Conservation (phyloP, 73 alveolate genomes). For the Tetrahymena elliotti region DNA sequence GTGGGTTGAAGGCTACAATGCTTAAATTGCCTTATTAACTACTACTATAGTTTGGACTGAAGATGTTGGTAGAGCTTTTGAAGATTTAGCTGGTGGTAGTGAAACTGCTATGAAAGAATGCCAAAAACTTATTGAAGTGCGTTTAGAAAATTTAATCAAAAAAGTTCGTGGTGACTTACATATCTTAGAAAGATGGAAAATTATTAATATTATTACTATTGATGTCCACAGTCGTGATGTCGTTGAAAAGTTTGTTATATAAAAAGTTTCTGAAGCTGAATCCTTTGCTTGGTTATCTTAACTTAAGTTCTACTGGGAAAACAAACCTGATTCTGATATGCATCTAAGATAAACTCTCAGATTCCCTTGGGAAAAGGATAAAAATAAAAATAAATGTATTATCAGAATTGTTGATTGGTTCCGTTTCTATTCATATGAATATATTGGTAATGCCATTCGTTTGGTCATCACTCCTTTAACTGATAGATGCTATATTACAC, state of each 20-base stretch:
- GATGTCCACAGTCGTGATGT: conserved; percentile 99
- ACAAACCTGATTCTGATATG: conserved; percentile 38
- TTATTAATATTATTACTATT: conserved; percentile 98
- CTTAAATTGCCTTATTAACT: conserved; percentile 94
- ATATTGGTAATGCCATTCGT: conserved; percentile 98
- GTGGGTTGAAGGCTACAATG: conserved; percentile 98
- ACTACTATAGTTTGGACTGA: conserved; percentile 99
- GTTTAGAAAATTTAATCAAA: conserved; percentile 33
- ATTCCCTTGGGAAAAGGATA: conserved; percentile 44
- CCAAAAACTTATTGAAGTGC: conserved; percentile 84
- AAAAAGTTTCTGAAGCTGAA: conserved; percentile 59
- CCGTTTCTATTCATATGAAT: conserved; percentile 95
- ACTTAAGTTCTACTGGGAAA: conserved; percentile 96
- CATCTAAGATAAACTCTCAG: conserved; percentile 39
- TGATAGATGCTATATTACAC: conserved; percentile 99
- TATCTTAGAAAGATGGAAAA: conserved; percentile 85
- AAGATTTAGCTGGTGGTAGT: conserved; percentile 95
- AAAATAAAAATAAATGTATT: conserved; percentile 86
- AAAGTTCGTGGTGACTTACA: conserved; percentile 82
- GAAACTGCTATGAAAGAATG: conserved; percentile 98
- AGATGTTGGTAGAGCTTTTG: conserved; percentile 96
- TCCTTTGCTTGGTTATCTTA: conserved; percentile 98
- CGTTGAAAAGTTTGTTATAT: conserved; percentile 87
- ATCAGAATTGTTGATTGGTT: conserved; percentile 97
- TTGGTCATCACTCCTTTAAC: conserved; percentile 99